Conservation (phyloP, 2,329 filamentous ascomycete genomes). For the Alternaria triticina region DNA sequence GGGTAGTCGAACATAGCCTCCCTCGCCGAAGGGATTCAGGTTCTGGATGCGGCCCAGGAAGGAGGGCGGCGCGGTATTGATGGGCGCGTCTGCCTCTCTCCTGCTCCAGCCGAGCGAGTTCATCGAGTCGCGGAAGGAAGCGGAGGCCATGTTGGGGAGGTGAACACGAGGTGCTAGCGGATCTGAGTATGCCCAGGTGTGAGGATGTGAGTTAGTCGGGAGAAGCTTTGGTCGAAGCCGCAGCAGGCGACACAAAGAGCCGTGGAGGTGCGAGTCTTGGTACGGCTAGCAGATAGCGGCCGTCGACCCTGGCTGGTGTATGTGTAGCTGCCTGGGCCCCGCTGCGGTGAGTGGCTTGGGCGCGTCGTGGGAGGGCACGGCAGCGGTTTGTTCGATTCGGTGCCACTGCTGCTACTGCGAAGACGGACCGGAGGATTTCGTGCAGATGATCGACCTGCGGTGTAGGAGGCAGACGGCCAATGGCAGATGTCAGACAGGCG, state of each 20-base stretch:
- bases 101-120: slow-evolving; percentile 95
- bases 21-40: slow-evolving; percentile 84
- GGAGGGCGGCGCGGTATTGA: slow-evolving; percentile 75
- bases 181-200: background rate
- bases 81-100: slow-evolving; percentile 76
- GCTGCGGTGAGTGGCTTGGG: slow-evolving; percentile 16
- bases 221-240: slow-evolving; percentile 41
- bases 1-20: slow-evolving; percentile 89
- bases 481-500: slow-evolving; percentile 45
- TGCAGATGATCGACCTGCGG: slow-evolving; percentile 59
- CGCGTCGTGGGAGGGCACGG: slow-evolving; percentile 15
- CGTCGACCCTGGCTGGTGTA: slow-evolving; percentile 11
- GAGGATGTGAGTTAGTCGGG: background rate
- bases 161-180: slow-evolving; percentile 28
- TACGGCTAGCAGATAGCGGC: slow-evolving; percentile 22
- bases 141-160: slow-evolving; percentile 72
- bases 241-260: slow-evolving; percentile 45
- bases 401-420: slow-evolving; percentile 25
- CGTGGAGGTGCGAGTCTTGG: slow-evolving; percentile 25
- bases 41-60: slow-evolving; percentile 82
- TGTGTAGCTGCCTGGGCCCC: slow-evolving; percentile 15
- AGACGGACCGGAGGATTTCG: slow-evolving; percentile 54
- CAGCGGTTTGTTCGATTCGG: slow-evolving; percentile 7
- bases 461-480: slow-evolving; percentile 36
- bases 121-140: slow-evolving; percentile 91